Evolutionary conservation across 352 stramenopile genomes (phyloP).

Genomic region (Globisporangium parvum): DNA sequence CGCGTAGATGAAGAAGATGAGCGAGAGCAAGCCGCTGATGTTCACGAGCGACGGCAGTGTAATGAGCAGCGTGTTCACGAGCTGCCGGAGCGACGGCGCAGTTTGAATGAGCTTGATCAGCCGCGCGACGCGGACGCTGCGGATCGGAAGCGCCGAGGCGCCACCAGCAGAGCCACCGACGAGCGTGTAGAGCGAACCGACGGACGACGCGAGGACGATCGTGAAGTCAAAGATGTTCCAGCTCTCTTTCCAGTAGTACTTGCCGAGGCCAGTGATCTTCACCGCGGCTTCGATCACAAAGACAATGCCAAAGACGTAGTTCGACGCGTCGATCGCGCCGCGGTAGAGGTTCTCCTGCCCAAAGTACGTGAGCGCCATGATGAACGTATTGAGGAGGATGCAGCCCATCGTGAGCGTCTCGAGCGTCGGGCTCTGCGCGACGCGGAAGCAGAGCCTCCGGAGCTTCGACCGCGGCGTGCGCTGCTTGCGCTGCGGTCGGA

Average conservation of each 20-base stretch:
- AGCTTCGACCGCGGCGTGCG: slow-evolving; percentile 30
- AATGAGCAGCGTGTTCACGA: slow-evolving; percentile 79
- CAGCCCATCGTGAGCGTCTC: slow-evolving; percentile 72
- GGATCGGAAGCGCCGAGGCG: slow-evolving; percentile 54
- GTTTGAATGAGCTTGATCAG: slow-evolving; percentile 68
- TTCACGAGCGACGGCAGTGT: slow-evolving; percentile 72
- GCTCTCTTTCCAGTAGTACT: slow-evolving; percentile 66
- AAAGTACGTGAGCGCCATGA: slow-evolving; percentile 81
- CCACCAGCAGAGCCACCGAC: slow-evolving; percentile 18
- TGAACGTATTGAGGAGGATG: slow-evolving; percentile 85
- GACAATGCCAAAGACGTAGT: slow-evolving; percentile 74
- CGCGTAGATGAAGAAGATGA: slow-evolving; percentile 88
- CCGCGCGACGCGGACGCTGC: slow-evolving; percentile 75
- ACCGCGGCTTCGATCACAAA: slow-evolving; percentile 76
- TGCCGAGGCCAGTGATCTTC: slow-evolving; percentile 72
- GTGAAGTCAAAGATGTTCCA: slow-evolving; percentile 87
- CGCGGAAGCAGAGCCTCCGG: slow-evolving; percentile 31
- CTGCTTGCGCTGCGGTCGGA: slow-evolving; percentile 33
- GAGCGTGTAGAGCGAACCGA: slow-evolving; percentile 44
- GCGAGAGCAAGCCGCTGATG: slow-evolving; percentile 69
- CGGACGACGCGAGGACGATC: slow-evolving; percentile 38
- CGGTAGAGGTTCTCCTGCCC: slow-evolving; percentile 61
- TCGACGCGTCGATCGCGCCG: slow-evolving; percentile 52
- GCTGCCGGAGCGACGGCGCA: slow-evolving; percentile 57
- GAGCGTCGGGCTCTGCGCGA: slow-evolving; percentile 45